phyloP scores from a whole-genome alignment of 352 stramenopile species.

The Phytophthora hibernalis region DNA sequence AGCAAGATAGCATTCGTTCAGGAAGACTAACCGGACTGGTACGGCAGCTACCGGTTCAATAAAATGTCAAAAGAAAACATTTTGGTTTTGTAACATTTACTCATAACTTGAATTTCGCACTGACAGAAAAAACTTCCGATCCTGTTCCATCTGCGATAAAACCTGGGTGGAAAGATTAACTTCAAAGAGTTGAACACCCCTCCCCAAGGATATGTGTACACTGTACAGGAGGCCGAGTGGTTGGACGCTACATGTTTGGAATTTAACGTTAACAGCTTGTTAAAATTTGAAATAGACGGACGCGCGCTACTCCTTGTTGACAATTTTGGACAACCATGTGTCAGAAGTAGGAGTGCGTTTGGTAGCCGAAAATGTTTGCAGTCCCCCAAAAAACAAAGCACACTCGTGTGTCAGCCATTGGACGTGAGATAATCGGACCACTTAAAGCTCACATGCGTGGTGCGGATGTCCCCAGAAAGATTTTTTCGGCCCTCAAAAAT shows the following conservation, averaged over 20 bases:
- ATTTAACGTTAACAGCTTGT: constrained; percentile 4
- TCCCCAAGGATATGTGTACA: neutral
- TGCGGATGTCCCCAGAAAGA: too few species aligned
- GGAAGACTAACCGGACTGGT: too few species aligned
- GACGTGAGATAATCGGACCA: constrained; percentile 28
- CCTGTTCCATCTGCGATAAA: neutral
- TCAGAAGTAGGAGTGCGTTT: constrained; percentile 9
- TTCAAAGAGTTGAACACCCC: neutral
- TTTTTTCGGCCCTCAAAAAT: too few species aligned
- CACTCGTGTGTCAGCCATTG: constrained; percentile 24
- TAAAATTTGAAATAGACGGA: constrained; percentile 9
- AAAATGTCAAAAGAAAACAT: neutral
- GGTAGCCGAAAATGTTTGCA: constrained; percentile 1
- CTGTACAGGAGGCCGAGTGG: constrained; percentile 4
- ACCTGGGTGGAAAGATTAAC: too few species aligned
- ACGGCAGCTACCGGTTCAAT: too few species aligned
- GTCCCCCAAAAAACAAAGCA: constrained; percentile 20
- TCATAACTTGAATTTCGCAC: neutral
- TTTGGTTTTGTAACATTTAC: too few species aligned
- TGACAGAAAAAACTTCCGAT: neutral
- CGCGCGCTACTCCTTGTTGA: constrained; percentile 22
- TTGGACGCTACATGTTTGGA: constrained; percentile 10
- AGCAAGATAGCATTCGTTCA: too few species aligned
- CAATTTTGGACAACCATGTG: constrained; percentile 29
- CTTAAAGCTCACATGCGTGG: neutral